Evolutionary conservation across 805 yeast species (phyloP), one percentile per base, ranked within the genome.

Genomic region (Ogataea nitratoaversa): DNA sequence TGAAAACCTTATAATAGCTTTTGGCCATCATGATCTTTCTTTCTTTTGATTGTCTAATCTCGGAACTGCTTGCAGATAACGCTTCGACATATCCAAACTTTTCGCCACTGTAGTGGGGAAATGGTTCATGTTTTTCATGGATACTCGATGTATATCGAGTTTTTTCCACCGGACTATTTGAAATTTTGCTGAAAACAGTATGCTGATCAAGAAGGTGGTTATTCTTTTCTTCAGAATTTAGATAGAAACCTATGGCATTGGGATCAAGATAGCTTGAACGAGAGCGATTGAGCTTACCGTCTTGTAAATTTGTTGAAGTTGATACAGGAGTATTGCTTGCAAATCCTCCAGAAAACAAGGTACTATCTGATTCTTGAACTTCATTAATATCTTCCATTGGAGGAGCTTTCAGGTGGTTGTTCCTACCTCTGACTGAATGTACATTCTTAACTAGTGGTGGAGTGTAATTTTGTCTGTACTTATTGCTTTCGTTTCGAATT

Each of bases 1-100:
- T 47, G 35, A 57, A 57, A 0, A 59, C 43, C 35, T 42, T 46
- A 28, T 48, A 59, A 32, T 48, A 54, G 5, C 53, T 43, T 37
- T 36, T 47, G 8, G 54, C 39, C 1, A 47, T 20, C 9, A 37
- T 19, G 14, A 32, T 38, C 47, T 17, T 28, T 37, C 22, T 12
- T 30, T 29, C 3, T 8, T 5, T 16, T 16, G 22, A 7, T 8
- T 22, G 11, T 22, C 11, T 22, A 22, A 8, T 8, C 7, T 22
- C 8, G 16, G 11, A 12, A 11, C 9, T 5, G 11, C 34, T 20
- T 18, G 25, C 7, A 7, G 30, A 27, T 27, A 27, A 27, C 8
- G 30, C 6, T 13, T 27, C 30, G 13, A 12, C 16, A 12, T 8
- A n/a, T 8, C 30, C 16, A 8, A 27, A n/a, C 13, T 9, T 8